Conservation (phyloP, 345 rosid species). For the Hevea brasiliensis region DNA sequence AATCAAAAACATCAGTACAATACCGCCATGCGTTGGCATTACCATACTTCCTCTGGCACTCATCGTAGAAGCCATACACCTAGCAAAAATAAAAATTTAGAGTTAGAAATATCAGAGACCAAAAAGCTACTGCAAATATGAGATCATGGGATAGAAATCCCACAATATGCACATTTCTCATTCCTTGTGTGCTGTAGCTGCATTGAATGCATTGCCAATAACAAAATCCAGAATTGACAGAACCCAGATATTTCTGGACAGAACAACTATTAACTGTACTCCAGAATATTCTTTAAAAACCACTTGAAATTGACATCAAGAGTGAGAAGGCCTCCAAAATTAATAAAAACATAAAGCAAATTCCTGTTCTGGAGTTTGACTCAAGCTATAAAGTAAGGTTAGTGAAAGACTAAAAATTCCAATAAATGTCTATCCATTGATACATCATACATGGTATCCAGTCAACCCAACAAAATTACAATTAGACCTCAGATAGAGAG, state of each 20-base stretch:
- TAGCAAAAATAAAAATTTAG: conserved; percentile 25
- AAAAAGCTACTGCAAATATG: not conserved
- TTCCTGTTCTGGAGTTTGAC: not conserved
- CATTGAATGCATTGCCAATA: not conserved
- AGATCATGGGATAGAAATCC: conserved; percentile 5
- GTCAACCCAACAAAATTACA: not conserved
- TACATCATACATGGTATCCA: not conserved
- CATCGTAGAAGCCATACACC: conserved; percentile 99
- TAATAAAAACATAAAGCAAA: not conserved
- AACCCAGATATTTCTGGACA: not conserved
- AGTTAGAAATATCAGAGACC: conserved; percentile 1
- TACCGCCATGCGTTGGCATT: conserved; percentile 99
- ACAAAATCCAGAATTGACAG: not conserved
- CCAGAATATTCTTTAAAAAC: not conserved
- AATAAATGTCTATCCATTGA: not conserved
- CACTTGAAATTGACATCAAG: not conserved
- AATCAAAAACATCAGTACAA: conserved; percentile 99
- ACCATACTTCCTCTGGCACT: conserved; percentile 99
- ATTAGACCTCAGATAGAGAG: not conserved
- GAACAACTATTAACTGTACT: not conserved
- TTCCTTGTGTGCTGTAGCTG: not conserved
- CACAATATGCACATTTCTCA: not conserved
- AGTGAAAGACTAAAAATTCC: too few relatives aligned
- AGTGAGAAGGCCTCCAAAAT: not conserved
- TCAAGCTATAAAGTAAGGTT: not conserved